Percentiles rank a stretch among this genome's conserved stretches.
Evolutionary conservation across 257 asterid species (phyloP).

Genomic region (Rauvolfia tetraphylla): DNA sequence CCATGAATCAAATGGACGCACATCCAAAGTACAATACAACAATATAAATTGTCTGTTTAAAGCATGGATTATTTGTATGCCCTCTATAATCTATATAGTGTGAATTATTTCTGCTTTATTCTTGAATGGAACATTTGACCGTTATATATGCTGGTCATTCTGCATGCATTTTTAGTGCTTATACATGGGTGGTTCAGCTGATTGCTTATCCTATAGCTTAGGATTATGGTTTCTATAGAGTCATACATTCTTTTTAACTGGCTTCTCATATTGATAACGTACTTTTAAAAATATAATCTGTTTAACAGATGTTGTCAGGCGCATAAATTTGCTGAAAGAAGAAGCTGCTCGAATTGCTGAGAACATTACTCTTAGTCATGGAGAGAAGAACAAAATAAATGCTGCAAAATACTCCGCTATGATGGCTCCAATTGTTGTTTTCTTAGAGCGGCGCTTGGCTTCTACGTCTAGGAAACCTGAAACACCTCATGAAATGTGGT

Average conservation of each 20-base stretch:
- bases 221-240: neutral
- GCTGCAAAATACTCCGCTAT: slow-evolving; percentile 97
- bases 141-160: neutral
- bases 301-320: slow-evolving; percentile 83
- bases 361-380: slow-evolving; percentile 70
- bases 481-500: slow-evolving; percentile 92
- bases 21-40: neutral
- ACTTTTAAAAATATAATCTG: slow-evolving; percentile 12
- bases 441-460: slow-evolving; percentile 90
- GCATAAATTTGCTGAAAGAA: slow-evolving; percentile 90
- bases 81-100: neutral
- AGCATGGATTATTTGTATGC: neutral
- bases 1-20: neutral
- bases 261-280: slow-evolving; percentile 2
- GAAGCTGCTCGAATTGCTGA: slow-evolving; percentile 89
- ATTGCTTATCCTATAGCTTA: neutral
- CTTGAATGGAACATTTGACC: neutral
- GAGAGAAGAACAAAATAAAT: slow-evolving; percentile 87
- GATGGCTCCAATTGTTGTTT: slow-evolving; percentile 98
- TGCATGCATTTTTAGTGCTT: neutral
- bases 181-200: neutral
- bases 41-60: neutral
- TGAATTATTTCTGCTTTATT: slow-evolving; percentile 1
- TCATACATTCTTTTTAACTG: neutral
- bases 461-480: slow-evolving; percentile 91